Evolutionary conservation across 179 eudicot genomes (phyloP).

Genomic region (Heliamphora pulchella): DNA sequence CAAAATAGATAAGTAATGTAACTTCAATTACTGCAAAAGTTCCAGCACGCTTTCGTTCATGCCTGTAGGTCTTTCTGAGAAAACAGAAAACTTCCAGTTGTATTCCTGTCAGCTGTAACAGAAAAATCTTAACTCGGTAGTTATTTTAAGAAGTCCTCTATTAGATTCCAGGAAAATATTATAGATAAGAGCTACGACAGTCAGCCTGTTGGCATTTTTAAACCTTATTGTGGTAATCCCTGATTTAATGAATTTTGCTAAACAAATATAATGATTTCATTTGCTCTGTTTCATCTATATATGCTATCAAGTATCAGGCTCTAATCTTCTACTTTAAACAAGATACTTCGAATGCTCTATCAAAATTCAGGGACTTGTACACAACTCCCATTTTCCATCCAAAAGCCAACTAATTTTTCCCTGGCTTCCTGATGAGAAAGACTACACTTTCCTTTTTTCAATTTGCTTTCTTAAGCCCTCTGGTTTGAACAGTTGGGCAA

Average conservation of each 20-base stretch:
- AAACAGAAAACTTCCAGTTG: background rate
- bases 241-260: no score
- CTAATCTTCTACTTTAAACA: background rate
- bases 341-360: background rate
- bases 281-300: background rate
- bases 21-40: background rate
- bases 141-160: background rate
- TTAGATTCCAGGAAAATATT: background rate
- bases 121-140: background rate
- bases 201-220: background rate
- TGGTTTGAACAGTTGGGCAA: background rate
- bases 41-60: background rate
- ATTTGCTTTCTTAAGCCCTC: constrained; percentile 5
- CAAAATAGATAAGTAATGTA: background rate
- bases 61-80: background rate
- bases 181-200: background rate
- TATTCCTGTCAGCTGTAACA: background rate
- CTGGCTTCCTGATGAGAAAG: background rate
- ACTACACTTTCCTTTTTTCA: background rate
- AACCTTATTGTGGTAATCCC: background rate
- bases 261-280: background rate
- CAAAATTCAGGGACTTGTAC: background rate
- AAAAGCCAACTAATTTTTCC: background rate
- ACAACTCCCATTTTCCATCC: background rate
- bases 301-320: background rate